Evolutionary conservation across 768 basidiomycete genomes (phyloP).

Genomic region (Rossbeevera mucosa): DNA sequence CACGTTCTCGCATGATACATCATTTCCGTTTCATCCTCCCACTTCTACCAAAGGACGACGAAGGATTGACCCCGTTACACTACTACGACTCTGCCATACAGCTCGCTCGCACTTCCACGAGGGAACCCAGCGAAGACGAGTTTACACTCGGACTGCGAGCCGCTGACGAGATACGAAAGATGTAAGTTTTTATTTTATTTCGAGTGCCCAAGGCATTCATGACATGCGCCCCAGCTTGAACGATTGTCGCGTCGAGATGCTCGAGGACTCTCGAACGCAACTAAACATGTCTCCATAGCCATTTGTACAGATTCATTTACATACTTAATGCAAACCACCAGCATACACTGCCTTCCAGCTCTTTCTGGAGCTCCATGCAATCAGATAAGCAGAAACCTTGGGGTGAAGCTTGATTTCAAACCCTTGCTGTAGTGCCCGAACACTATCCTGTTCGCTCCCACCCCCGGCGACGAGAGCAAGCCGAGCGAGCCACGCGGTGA

Average conservation of each 20-base stretch:
- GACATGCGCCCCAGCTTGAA: conserved; percentile 40
- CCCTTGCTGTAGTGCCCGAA: conserved; percentile 36
- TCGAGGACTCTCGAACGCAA: conserved; percentile 50
- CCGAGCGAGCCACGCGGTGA: conserved; percentile 50
- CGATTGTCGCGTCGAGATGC: conserved; percentile 63
- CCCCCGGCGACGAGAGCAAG: conserved; percentile 39
- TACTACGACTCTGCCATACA: conserved; percentile 78
- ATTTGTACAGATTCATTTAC: not conserved
- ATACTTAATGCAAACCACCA: conserved; percentile 38
- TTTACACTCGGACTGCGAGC: conserved; percentile 60
- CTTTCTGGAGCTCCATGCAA: conserved; percentile 40
- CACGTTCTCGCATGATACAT: conserved; percentile 72
- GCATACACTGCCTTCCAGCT: conserved; percentile 46
- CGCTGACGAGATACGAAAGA: conserved; percentile 54
- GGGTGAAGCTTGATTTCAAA: conserved; percentile 35
- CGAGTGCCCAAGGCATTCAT: not conserved
- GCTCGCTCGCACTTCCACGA: conserved; percentile 55
- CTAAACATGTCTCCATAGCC: conserved; percentile 24
- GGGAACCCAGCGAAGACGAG: conserved; percentile 63
- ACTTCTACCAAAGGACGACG: conserved; percentile 52
- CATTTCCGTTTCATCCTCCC: conserved; percentile 76
- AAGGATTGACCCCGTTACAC: conserved; percentile 64
- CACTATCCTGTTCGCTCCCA: conserved; percentile 33
- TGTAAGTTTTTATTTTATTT: conserved; percentile 34
- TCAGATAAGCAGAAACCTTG: conserved; percentile 41